Evolutionary conservation across 495 filamentous ascomycete genomes (phyloP).

Genomic region (Aspergillus sparsus): DNA sequence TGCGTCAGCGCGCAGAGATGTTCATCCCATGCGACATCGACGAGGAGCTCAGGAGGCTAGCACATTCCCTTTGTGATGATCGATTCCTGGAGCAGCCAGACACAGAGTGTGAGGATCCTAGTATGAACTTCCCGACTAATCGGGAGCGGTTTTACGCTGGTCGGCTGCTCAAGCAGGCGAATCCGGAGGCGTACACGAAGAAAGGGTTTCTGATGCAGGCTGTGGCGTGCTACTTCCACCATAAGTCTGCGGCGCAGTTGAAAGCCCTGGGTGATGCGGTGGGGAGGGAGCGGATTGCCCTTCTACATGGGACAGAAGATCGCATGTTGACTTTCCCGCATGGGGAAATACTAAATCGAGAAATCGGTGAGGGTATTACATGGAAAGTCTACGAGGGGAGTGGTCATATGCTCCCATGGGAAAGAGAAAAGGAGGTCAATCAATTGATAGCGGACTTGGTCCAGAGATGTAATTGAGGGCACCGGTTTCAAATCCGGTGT

Average conservation of each 20-base stretch:
- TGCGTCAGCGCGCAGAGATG: constrained; percentile 61
- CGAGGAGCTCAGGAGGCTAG: constrained; percentile 52
- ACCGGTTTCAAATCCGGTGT: neutral
- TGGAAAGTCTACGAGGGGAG: constrained; percentile 60
- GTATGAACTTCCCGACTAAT: constrained; percentile 65
- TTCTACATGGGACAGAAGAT: constrained; percentile 73
- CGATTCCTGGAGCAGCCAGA: constrained; percentile 64
- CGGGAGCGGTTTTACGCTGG: constrained; percentile 77
- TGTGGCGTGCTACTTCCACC: constrained; percentile 77
- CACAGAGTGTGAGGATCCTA: constrained; percentile 46
- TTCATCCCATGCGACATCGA: constrained; percentile 69
- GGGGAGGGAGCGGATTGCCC: constrained; percentile 69
- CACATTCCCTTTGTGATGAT: constrained; percentile 59
- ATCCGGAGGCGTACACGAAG: constrained; percentile 55
- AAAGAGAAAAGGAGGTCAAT: constrained; percentile 63
- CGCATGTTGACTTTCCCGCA: constrained; percentile 72
- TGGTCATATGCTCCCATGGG: constrained; percentile 69
- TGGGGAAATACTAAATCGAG: constrained; percentile 57
- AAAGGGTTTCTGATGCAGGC: constrained; percentile 75
- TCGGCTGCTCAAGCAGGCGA: constrained; percentile 65
- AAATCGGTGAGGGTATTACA: constrained; percentile 50
- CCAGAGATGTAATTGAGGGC: constrained; percentile 27
- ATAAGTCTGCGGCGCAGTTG: constrained; percentile 66
- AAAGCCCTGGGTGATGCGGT: constrained; percentile 62
- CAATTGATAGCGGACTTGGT: constrained; percentile 55